Evolutionary conservation across 495 filamentous ascomycete genomes (phyloP), one percentile per base, ranked within the genome.

Genomic region (Trypethelium eluteriae): DNA sequence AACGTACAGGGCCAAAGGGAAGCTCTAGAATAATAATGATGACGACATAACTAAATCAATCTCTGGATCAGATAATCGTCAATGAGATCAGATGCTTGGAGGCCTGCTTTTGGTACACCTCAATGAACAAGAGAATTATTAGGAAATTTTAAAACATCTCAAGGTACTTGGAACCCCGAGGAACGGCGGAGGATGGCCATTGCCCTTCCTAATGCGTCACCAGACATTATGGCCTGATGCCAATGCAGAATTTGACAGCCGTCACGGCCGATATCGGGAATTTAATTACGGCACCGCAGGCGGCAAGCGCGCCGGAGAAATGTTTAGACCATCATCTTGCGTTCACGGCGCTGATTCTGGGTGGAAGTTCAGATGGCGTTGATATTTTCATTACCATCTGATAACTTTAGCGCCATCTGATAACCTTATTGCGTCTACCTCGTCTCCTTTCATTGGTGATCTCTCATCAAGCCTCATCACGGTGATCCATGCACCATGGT

Each of bases 381-480:
- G 7, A 59, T 59, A 59, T n/a, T 59, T 59, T 59, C 11, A 59
- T 59, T 59, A 10, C 12, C 11, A 59, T 59, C 53, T n/a, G 53
- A 59, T 59, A 59, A 59, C 18, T 59, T 59, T 59, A 59, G 53
- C 53, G 53, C 53, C 53, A 59, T 59, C 53, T 35, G 53, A 59
- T 59, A 59, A 59, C 53, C 18, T 36, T 59, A 59, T 7, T 59
- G 53, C 34, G 53, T 59, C 53, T 59, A 59, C 53, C 53, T 59
- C 53, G 6, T 59, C 32, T 6, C 7, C 25, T 36, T 36, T 9
- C 25, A 53, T 53, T 53, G 49, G 49, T 53, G 49, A 18, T 18
- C 49, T 53, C 12, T 25, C 25, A 25, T 25, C 25, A 53, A 5
- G n/a, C 12, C 49, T 53, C 16, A 18, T 53, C 49, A 14, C n/a